Base-by-base conservation (phyloP, 2,329 filamentous ascomycete species). In the Trichoderma oligosporum region DNA sequence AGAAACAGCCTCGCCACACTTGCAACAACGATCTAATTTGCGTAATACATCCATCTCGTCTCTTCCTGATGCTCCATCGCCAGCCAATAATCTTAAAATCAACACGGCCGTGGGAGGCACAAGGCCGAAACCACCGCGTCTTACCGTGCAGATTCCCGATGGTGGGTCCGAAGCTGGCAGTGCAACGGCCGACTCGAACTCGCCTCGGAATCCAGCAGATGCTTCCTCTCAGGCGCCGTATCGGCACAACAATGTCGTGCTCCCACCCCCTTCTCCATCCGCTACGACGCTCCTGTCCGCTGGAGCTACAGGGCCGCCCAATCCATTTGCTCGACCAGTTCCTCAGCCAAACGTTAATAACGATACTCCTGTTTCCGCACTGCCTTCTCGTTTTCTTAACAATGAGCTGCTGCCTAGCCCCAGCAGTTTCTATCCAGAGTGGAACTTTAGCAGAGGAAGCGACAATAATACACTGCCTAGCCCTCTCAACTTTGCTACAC, bases 111-210 rank as follows among this genome's bases (percentile, higher is more conserved):
- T 82, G 8, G 84, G 83, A 56, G 84, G 84, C 7, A 85, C 89
- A 66, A 82, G 92, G 55, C 92, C 94, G 7, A 82, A 91, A 53
- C 71, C 72, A 6, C 94, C 94, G 2, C 84, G 90, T 53, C 78
- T 99, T 45, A 96, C 90, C 65, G 91, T 99, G 4, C 91, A 97
- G 68, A 99, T 99, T 66, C 94, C 94, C 0, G 93, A 91, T 63
- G 94, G 96, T 66, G 85, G 86, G 38, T 95, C 91, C 8, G 91
- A 96, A 64, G 77, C 77, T 44, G 89, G 85, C 57, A 87, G 82
- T 60, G 87, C 85, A 44, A 89, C 88, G 3, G 89, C 81, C 45
- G 89, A 89, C 56, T 89, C 88, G 71, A 70, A 82, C 71, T 76
- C 88, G 67, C 72, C 87, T 29, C 82, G 82, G 39, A 83, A 84